phyloP scores from a whole-genome alignment of 352 stramenopile species.

The Phytophthora quininea region DNA sequence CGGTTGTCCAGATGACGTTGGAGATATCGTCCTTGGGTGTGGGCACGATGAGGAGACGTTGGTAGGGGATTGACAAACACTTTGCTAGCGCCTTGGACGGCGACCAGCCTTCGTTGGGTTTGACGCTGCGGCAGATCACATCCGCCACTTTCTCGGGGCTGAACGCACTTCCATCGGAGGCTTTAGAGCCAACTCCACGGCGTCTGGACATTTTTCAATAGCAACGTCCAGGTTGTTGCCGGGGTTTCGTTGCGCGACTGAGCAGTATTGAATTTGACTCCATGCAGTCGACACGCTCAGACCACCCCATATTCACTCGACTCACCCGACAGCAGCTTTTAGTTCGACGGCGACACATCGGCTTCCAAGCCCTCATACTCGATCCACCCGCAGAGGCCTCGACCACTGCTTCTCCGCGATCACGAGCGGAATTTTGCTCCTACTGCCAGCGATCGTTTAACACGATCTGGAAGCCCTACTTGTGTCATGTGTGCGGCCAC shows the following conservation, averaged over 20 bases:
- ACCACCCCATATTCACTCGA: conserved; percentile 61
- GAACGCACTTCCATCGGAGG: conserved; percentile 5
- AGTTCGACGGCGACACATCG: conserved; percentile 45
- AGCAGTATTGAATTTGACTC: background rate
- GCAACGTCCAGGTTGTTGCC: background rate
- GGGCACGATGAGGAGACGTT: conserved; percentile 39
- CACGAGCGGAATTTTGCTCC: too few species aligned
- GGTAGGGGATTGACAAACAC: conserved; percentile 43
- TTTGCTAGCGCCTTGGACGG: conserved; percentile 53
- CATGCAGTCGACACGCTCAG: conserved; percentile 30
- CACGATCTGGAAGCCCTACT: too few species aligned
- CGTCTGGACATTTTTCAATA: conserved; percentile 5
- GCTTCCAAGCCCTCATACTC: conserved; percentile 49
- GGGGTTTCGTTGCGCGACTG: background rate
- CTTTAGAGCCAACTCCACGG: conserved; percentile 2
- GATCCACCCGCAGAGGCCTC: too few species aligned
- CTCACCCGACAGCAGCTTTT: conserved; percentile 52
- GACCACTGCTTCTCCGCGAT: too few species aligned
- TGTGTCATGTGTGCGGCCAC: too few species aligned
- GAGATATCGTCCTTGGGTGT: conserved; percentile 51
- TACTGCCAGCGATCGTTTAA: too few species aligned
- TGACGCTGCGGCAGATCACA: conserved; percentile 45
- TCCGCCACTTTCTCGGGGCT: conserved; percentile 40
- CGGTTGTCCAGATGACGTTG: conserved; percentile 60
- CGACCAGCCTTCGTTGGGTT: conserved; percentile 39